A percentile compares a stretch with the other conserved stretches of the same genome.
Evolutionary conservation across 768 basidiomycete species (phyloP).

Genomic region (Kwoniella sp.): DNA sequence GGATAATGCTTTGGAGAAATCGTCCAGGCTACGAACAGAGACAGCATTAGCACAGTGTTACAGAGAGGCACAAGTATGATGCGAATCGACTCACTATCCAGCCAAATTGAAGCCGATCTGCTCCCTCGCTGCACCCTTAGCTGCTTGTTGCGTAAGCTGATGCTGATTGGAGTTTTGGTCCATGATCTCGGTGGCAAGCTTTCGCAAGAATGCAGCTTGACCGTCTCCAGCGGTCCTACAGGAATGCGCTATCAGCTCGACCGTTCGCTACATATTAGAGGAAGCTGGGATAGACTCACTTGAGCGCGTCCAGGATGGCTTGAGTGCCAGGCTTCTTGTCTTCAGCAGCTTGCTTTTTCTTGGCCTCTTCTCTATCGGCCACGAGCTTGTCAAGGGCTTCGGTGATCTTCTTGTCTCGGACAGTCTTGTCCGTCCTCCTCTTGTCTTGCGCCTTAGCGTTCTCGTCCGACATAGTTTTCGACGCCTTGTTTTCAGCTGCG

Average conservation of each 20-base stretch:
- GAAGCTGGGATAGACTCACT: slow-evolving; percentile 34
- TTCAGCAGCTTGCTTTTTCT: slow-evolving; percentile 50
- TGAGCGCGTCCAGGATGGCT: slow-evolving; percentile 54
- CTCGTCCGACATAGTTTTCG: slow-evolving; percentile 38
- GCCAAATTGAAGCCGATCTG: slow-evolving; percentile 56
- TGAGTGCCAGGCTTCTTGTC: slow-evolving; percentile 55
- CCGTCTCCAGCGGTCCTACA: slow-evolving; percentile 47
- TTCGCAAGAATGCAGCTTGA: slow-evolving; percentile 51
- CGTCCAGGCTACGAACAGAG: slow-evolving; percentile 40
- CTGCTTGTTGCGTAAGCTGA: slow-evolving; percentile 44
- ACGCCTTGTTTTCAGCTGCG: slow-evolving; percentile 44
- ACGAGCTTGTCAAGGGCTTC: slow-evolving; percentile 53
- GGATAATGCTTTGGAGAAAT: slow-evolving; percentile 55
- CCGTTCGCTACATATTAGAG: not conserved
- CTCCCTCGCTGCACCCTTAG: slow-evolving; percentile 49
- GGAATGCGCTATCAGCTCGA: slow-evolving; percentile 2
- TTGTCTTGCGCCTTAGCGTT: slow-evolving; percentile 47
- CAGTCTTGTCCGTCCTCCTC: slow-evolving; percentile 44
- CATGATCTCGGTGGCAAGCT: slow-evolving; percentile 51
- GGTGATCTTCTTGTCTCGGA: slow-evolving; percentile 53
- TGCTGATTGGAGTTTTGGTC: slow-evolving; percentile 56
- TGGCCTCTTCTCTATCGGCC: slow-evolving; percentile 44
- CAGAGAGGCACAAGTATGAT: not conserved
- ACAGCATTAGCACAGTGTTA: not conserved
- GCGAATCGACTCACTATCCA: slow-evolving; percentile 45